These are phyloP conservation scores for Tritrichomonas musculus DNA, from an alignment of 208 protist genomes.

Conservation along the genomic window DNA sequence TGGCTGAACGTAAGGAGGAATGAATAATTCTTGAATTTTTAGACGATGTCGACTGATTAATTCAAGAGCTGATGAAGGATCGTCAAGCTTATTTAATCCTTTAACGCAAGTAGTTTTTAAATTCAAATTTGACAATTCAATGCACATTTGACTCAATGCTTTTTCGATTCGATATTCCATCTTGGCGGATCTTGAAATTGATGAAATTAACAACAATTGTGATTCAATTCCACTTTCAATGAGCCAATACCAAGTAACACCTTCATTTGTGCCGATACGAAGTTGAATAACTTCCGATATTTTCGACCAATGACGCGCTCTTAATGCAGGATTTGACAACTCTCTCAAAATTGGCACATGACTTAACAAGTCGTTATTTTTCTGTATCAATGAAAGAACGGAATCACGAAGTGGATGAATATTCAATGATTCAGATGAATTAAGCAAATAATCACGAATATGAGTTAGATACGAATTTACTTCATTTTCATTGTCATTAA, in stretches of 20 bases:
- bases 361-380: neutral
- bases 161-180: neutral
- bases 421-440: neutral
- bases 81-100: neutral
- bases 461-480: neutral
- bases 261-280: neutral
- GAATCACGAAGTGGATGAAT: neutral
- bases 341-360: neutral
- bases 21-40: neutral
- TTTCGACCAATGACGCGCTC: neutral
- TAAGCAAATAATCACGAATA: neutral
- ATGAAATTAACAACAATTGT: neutral
- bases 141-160: neutral
- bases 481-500: neutral
- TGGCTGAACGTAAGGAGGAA: conserved; percentile 7
- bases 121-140: neutral
- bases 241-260: neutral
- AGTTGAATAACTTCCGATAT: neutral
- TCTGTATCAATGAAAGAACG: no score
- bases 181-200: neutral
- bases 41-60: neutral
- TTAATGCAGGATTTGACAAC: neutral
- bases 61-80: neutral
- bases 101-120: neutral
- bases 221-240: neutral